A percentile compares a stretch with the other conserved stretches of the same genome.
Conservation (phyloP, 1,284 basidiomycete genomes). For the Rugosomyces carneus region DNA sequence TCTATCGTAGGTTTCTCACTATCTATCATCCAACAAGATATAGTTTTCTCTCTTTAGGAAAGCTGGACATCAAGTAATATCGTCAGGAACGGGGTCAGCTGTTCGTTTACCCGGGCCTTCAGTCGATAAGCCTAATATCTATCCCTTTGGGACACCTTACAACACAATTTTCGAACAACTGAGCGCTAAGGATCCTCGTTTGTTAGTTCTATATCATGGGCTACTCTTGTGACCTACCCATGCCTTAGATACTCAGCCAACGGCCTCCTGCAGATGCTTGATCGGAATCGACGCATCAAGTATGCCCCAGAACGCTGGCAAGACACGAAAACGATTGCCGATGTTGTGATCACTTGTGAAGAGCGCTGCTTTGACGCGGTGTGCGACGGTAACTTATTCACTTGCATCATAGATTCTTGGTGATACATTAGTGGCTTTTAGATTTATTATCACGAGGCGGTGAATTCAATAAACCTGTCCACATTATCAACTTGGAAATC, state of each 20-base stretch:
- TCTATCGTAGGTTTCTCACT: constrained; percentile 57
- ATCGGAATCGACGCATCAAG: constrained; percentile 92
- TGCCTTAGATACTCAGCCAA: constrained; percentile 82
- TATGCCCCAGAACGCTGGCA: constrained; percentile 96
- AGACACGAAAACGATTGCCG: constrained; percentile 80
- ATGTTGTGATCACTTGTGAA: constrained; percentile 98
- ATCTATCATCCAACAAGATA: constrained; percentile 1
- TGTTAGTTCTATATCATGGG: constrained; percentile 49
- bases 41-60: constrained; percentile 47
- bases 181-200: constrained; percentile 74
- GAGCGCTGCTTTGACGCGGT: constrained; percentile 98
- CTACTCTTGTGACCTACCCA: background rate
- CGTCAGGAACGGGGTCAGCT: constrained; percentile 94
- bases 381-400: constrained; percentile 75
- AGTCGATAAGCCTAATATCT: constrained; percentile 97
- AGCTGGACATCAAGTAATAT: constrained; percentile 88
- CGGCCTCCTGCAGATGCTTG: constrained; percentile 95
- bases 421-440: constrained; percentile 27
- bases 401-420: background rate
- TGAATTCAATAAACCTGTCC: constrained; percentile 90
- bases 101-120: constrained; percentile 95
- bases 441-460: constrained; percentile 87
- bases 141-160: constrained; percentile 97
- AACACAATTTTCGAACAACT: constrained; percentile 94
- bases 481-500: constrained; percentile 98